Percentiles rank a stretch among this genome's conserved stretches.
Evolutionary conservation across 768 basidiomycete species (phyloP).

Genomic region (Pulveroboletus sp.): DNA sequence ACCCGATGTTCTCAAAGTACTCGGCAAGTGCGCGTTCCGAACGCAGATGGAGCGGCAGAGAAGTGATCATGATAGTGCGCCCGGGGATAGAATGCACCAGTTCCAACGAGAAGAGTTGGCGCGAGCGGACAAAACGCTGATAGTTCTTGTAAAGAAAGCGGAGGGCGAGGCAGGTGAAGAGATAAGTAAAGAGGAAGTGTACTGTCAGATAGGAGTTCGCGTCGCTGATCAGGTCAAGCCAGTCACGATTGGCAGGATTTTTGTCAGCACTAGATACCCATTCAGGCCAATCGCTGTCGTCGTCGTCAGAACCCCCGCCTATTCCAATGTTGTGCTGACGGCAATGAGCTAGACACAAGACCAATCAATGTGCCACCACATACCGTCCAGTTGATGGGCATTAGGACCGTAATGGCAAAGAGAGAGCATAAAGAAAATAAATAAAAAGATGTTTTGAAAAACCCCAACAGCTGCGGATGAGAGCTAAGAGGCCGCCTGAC

Average conservation of each 20-base stretch:
- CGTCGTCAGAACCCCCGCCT: constrained; percentile 44
- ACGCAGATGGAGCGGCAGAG: constrained; percentile 78
- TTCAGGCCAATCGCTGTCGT: constrained; percentile 45
- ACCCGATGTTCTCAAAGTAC: constrained; percentile 86
- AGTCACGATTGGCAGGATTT: constrained; percentile 44
- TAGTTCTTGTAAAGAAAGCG: constrained; percentile 89
- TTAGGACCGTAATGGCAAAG: constrained; percentile 78
- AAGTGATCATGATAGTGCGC: constrained; percentile 84
- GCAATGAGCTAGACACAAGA: constrained; percentile 1
- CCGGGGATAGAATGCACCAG: constrained; percentile 93
- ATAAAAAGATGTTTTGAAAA: constrained; percentile 93
- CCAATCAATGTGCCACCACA: constrained; percentile 20
- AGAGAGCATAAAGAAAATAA: constrained; percentile 84
- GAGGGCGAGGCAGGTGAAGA: constrained; percentile 85
- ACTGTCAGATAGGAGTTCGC: constrained; percentile 85
- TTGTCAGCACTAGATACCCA: constrained; percentile 22
- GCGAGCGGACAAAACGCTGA: constrained; percentile 78
- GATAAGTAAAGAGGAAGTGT: constrained; percentile 89
- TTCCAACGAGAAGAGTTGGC: constrained; percentile 92
- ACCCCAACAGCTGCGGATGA: constrained; percentile 72
- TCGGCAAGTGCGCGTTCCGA: constrained; percentile 84
- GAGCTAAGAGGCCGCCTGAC: background rate
- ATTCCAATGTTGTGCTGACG: constrained; percentile 67
- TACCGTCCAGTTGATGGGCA: constrained; percentile 94
- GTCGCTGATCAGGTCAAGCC: constrained; percentile 87